Base-by-base conservation (phyloP, 805 yeast genomes). In the Saturnispora gosingensis region DNA sequence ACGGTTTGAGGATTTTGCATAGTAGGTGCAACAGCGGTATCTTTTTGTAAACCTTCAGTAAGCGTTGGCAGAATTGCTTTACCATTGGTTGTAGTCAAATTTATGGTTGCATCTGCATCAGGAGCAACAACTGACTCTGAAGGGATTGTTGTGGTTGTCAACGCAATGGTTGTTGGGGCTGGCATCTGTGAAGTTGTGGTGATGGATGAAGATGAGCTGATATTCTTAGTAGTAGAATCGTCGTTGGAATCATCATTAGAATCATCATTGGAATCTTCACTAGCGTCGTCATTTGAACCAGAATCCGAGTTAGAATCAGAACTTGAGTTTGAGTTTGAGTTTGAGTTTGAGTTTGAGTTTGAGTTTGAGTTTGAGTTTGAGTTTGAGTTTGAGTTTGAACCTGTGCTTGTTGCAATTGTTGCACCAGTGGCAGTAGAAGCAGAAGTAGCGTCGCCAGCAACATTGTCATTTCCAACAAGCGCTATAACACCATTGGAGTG, bases 401-500 rank as follows among this genome's bases (percentile, higher is more conserved):
- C 39, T 36, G 39, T n/a, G 36, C 8, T 40, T 49, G 39, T 27
- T 9, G 50, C 24, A 4, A 51, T 25, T 15, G 53, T 8, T 15
- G 51, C 49, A 18, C 50, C 28, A 28, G 46, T n/a, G 18, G 56
- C 43, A n/a, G 50, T 30, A 15, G 55, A 44, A 30, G 48, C 36
- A 10, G 50, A 39, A 40, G 55, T 51, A 27, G 54, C 45, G 32
- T 20, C 16, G 53, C 40, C 47, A 35, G 24, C 40, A 43, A 48
- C 48, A 28, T 36, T 46, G 24, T 18, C 36, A 22, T 27, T 27
- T 20, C 44, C 47, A 7, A 50, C 42, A 13, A 50, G 56, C 24
- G 58, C 63, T 16, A 75, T 68, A 22, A 67, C 66, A 45, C 73
- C 70, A 34, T 69, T 62, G 10, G 72, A 67, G 50, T 70, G 61